Evolutionary conservation across 257 asterid genomes (phyloP).

Genomic region (Plantago elongata): DNA sequence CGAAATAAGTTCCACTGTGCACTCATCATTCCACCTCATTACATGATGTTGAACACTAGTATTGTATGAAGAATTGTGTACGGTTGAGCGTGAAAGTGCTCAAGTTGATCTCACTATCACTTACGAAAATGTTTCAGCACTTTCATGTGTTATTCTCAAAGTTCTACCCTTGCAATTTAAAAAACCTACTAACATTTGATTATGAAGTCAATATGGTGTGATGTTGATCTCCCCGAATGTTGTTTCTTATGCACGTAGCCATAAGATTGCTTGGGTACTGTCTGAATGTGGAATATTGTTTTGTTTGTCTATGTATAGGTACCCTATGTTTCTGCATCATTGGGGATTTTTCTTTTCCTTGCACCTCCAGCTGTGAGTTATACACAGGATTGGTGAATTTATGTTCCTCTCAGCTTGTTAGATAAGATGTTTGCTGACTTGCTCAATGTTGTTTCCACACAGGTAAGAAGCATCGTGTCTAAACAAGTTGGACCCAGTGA

Average conservation of each 20-base stretch:
- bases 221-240: background rate
- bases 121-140: too few species aligned
- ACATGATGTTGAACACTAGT: background rate
- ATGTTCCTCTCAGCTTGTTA: constrained; percentile 18
- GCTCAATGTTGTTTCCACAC: constrained; percentile 18
- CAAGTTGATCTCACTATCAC: too few species aligned
- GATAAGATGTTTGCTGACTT: constrained; percentile 33
- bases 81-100: background rate
- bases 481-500: constrained; percentile 74
- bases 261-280: constrained; percentile 1
- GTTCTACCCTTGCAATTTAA: too few species aligned
- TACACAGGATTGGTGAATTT: background rate
- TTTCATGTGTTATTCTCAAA: too few species aligned
- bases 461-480: constrained; percentile 78
- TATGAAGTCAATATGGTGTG: background rate
- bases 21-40: too few species aligned
- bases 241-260: background rate
- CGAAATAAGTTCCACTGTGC: too few species aligned
- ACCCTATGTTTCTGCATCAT: constrained; percentile 60
- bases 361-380: constrained; percentile 39
- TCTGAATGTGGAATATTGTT: background rate
- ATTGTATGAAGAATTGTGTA: background rate
- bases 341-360: constrained; percentile 35
- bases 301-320: constrained; percentile 38
- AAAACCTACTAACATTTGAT: background rate